Conservation (phyloP, 768 basidiomycete species). For the Termitomyces sp. region DNA sequence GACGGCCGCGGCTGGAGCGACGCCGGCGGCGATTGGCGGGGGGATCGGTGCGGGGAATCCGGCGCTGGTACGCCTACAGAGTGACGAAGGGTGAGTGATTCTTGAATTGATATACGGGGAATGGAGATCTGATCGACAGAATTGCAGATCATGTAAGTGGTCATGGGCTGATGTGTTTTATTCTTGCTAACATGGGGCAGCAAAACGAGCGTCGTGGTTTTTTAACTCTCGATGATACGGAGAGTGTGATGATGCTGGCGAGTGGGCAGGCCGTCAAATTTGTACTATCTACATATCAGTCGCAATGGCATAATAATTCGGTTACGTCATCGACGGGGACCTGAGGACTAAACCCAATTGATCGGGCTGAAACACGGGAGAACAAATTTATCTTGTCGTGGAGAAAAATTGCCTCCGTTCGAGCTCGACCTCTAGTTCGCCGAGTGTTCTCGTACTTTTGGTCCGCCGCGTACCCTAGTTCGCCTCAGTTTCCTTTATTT, state of each 20-base stretch:
- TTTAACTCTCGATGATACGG: conserved; percentile 69
- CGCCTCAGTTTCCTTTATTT: not conserved
- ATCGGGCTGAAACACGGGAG: conserved; percentile 33
- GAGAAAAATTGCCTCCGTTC: conserved; percentile 24
- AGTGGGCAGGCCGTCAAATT: not conserved
- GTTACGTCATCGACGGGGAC: conserved; percentile 28
- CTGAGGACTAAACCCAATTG: conserved; percentile 27
- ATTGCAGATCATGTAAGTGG: conserved; percentile 33
- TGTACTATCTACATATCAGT: conserved; percentile 14
- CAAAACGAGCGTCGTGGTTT: conserved; percentile 92
- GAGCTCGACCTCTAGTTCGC: not conserved
- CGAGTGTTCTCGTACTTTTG: conserved; percentile 1
- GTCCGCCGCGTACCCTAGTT: not conserved
- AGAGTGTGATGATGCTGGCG: not conserved
- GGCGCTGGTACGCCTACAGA: conserved; percentile 61
- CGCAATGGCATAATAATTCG: conserved; percentile 12
- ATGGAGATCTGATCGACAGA: conserved; percentile 9
- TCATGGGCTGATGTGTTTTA: conserved; percentile 13
- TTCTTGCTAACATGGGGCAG: conserved; percentile 30
- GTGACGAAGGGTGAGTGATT: conserved; percentile 57
- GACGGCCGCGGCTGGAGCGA: conserved; percentile 33
- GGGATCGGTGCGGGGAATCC: conserved; percentile 55
- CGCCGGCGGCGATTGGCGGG: conserved; percentile 34
- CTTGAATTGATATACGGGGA: conserved; percentile 12
- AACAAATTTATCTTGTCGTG: conserved; percentile 17